Evolutionary conservation across 148 eudicot species (phyloP).

Genomic region (Chenopodium album): DNA sequence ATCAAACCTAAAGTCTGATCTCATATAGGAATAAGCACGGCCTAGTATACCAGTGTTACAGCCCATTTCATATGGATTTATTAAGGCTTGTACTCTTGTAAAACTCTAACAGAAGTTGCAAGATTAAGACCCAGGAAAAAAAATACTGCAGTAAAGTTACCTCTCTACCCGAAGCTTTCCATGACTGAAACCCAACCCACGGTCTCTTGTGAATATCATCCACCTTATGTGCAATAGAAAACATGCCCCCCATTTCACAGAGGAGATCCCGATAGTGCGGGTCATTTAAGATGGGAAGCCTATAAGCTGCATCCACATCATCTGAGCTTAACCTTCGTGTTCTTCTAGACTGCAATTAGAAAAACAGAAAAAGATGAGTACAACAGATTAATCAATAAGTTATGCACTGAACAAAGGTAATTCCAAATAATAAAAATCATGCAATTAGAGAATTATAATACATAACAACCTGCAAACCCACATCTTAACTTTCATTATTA

Average conservation of each 20-base stretch:
- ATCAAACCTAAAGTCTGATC: constrained; percentile 29
- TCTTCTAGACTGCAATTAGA: constrained; percentile 51
- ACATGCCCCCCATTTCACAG: constrained; percentile 89
- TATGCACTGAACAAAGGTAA: not conserved
- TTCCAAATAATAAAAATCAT: not conserved
- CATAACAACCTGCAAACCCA: not conserved
- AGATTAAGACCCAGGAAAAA: constrained; percentile 7
- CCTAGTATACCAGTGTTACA: constrained; percentile 5
- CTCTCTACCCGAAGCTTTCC: constrained; percentile 92
- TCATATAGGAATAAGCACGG: constrained; percentile 13
- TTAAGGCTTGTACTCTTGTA: not conserved
- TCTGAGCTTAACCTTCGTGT: constrained; percentile 82
- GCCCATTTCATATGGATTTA: not conserved
- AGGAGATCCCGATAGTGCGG: constrained; percentile 57
- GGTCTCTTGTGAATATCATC: constrained; percentile 81
- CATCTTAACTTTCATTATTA: not conserved
- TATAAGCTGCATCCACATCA: constrained; percentile 87
- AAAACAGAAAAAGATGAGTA: constrained; percentile 19
- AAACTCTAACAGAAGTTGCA: not conserved
- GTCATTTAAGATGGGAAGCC: constrained; percentile 80
- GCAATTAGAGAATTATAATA: not conserved
- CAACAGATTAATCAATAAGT: not conserved
- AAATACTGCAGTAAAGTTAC: constrained; percentile 29
- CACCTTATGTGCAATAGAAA: constrained; percentile 69
- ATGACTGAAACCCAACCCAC: constrained; percentile 94